Percentiles rank a stretch among this genome's conserved stretches.
Evolutionary conservation across 2,329 filamentous ascomycete species (phyloP).

Genomic region (Curvularia lunata): DNA sequence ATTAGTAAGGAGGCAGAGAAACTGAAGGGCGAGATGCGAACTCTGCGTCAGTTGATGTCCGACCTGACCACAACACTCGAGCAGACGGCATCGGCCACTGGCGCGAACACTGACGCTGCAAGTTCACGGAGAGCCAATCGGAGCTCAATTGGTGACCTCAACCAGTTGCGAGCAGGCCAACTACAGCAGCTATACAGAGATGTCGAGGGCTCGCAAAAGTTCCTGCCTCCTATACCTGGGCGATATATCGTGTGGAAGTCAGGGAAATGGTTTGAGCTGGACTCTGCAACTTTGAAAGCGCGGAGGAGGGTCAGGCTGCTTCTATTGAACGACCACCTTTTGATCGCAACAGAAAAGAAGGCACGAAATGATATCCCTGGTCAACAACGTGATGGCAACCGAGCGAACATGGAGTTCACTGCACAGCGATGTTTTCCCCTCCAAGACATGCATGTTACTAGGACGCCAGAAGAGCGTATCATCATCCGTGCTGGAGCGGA

Average conservation of each 20-base stretch:
- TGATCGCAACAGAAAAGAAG: conserved; percentile 93
- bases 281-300: conserved; percentile 97
- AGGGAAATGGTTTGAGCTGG: conserved; percentile 91
- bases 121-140: conserved; percentile 69
- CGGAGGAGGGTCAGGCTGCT: conserved; percentile 88
- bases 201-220: conserved; percentile 98
- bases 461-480: conserved; percentile 71
- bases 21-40: conserved; percentile 93
- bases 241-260: conserved; percentile 94
- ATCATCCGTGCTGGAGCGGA: conserved; percentile 89
- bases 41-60: conserved; percentile 86
- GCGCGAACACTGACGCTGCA: conserved; percentile 44
- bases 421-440: conserved; percentile 95
- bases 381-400: conserved; percentile 52
- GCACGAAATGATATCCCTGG: conserved; percentile 74
- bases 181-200: conserved; percentile 89
- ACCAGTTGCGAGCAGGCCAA: conserved; percentile 71
- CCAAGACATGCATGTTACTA: conserved; percentile 89
- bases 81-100: conserved; percentile 54
- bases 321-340: conserved; percentile 89
- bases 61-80: conserved; percentile 70
- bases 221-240: conserved; percentile 86
- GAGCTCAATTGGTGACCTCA: conserved; percentile 81
- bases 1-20: conserved; percentile 99
- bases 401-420: conserved; percentile 70